Conservation (phyloP, 164 flowering plant genomes). For the Annona squamosa region DNA sequence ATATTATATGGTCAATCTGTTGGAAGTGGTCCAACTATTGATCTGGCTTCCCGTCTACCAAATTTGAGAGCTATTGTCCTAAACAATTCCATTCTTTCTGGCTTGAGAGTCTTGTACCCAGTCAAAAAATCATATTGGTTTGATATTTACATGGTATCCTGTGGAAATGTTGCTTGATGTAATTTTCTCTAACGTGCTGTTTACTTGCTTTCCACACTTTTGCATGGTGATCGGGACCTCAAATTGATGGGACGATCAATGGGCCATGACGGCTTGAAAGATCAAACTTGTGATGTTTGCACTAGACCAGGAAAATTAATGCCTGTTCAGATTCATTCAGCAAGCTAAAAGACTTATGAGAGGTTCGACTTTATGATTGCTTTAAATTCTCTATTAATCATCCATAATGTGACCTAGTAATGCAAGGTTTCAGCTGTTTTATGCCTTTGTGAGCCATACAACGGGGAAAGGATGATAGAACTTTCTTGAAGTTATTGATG, state of each 20-base stretch:
- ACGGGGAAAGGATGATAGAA: neutral
- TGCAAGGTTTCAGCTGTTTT: neutral
- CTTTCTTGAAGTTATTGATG: neutral
- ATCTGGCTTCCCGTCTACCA: slow-evolving; percentile 71
- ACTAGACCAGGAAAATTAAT: neutral
- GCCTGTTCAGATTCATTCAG: neutral
- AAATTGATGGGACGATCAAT: neutral
- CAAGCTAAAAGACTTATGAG: neutral
- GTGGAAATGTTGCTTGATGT: neutral
- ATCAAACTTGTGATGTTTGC: neutral
- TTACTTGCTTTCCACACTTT: neutral
- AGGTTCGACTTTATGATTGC: neutral
- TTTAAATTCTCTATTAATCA: neutral
- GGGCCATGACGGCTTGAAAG: neutral
- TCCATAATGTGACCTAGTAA: neutral
- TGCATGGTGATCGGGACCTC: neutral
- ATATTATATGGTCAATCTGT: slow-evolving; percentile 92
- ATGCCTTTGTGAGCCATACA: too few species aligned
- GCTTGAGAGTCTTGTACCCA: slow-evolving; percentile 82
- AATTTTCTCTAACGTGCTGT: neutral
- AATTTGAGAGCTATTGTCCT: slow-evolving; percentile 80
- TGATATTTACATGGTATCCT: slow-evolving; percentile 85
- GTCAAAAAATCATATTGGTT: slow-evolving; percentile 84
- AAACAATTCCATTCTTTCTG: slow-evolving; percentile 91
- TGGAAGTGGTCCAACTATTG: slow-evolving; percentile 94